Conservation (phyloP, 345 rosid species). For the Kernera saxatilis region DNA sequence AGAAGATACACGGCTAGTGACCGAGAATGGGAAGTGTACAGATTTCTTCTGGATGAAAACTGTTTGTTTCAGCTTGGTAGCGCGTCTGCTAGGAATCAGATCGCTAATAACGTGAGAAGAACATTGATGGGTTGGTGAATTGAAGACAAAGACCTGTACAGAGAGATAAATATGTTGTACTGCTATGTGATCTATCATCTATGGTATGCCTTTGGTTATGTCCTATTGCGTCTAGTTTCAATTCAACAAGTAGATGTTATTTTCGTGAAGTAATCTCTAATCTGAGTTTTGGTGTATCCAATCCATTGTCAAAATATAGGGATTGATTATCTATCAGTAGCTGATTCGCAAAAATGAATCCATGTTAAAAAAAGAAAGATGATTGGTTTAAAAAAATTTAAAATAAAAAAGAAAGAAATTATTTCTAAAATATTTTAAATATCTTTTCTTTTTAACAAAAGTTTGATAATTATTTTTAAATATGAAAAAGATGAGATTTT, state of each 20-base stretch:
- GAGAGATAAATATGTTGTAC: not conserved
- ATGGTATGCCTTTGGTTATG: not conserved
- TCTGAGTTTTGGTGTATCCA: not conserved
- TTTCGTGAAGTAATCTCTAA: not conserved
- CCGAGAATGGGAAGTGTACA: conserved; percentile 87
- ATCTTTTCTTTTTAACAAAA: too few relatives aligned
- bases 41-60: conserved; percentile 71
- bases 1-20: conserved; percentile 55
- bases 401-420: too few relatives aligned
- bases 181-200: not conserved
- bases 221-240: not conserved
- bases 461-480: too few relatives aligned
- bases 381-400: too few relatives aligned
- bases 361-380: too few relatives aligned
- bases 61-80: conserved; percentile 35
- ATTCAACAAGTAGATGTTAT: too few relatives aligned
- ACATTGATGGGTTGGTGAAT: conserved; percentile 76
- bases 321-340: conserved; percentile 69
- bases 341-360: too few relatives aligned
- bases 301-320: conserved; percentile 37
- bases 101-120: conserved; percentile 68
- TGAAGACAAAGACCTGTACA: not conserved
- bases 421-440: too few relatives aligned
- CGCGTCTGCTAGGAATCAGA: conserved; percentile 45
- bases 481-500: not conserved